Evolutionary conservation across 2,329 filamentous ascomycete genomes (phyloP).

Genomic region (Aspergillus neotritici): DNA sequence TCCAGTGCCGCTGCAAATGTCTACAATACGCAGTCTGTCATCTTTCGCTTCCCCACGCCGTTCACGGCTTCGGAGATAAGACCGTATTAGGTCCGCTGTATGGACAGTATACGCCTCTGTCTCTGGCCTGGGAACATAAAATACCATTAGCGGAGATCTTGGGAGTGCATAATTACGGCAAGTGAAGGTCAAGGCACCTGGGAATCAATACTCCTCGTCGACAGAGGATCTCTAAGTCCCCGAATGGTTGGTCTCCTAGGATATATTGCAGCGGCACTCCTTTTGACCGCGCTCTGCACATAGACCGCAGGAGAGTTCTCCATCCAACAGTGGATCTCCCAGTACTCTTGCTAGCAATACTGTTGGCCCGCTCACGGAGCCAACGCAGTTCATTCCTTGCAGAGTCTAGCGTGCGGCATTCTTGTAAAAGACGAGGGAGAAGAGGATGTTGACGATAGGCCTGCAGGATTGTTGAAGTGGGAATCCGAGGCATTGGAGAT

Average conservation of each 20-base stretch:
- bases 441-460: conserved; percentile 33
- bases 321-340: conserved; percentile 14
- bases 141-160: background rate
- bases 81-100: conserved; percentile 45
- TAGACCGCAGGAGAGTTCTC: conserved; percentile 28
- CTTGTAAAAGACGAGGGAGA: conserved; percentile 38
- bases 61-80: conserved; percentile 5
- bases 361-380: conserved; percentile 37
- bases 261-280: conserved; percentile 86
- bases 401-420: conserved; percentile 41
- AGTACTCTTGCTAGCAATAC: conserved; percentile 4
- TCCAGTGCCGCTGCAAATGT: conserved; percentile 86
- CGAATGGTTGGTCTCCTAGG: conserved; percentile 83
- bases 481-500: conserved; percentile 40
- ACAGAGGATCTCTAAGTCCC: conserved; percentile 71
- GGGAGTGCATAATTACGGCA: background rate
- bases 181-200: conserved; percentile 39
- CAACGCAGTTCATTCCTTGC: conserved; percentile 45
- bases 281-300: conserved; percentile 42
- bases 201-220: conserved; percentile 77
- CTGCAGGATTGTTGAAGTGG: conserved; percentile 30
- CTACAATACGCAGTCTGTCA: conserved; percentile 58
- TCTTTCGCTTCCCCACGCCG: background rate
- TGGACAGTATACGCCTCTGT: conserved; percentile 63
- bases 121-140: conserved; percentile 48